These are phyloP conservation scores for Podospora comata DNA, from an alignment of 495 filamentous ascomycete genomes.

Conservation along the genomic window DNA sequence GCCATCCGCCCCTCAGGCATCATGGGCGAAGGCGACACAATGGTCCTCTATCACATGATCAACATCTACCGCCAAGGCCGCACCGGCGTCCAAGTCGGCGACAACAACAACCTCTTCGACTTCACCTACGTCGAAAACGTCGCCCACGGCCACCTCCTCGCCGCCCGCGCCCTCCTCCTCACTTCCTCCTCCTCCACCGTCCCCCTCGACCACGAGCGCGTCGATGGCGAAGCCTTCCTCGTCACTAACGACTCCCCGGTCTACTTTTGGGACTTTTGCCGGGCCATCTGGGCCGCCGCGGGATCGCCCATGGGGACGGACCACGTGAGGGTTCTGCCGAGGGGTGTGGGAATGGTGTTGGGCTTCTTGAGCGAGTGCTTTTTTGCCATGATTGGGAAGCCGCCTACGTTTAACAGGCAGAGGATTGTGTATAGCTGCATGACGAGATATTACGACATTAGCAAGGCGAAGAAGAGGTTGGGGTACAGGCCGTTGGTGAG, in stretches of 20 bases:
- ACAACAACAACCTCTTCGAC: conserved; percentile 85
- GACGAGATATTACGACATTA: conserved; percentile 79
- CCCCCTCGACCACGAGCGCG: conserved; percentile 69
- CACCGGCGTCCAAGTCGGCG: conserved; percentile 78
- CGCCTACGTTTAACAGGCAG: conserved; percentile 69
- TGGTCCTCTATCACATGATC: conserved; percentile 60
- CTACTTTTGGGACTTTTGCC: conserved; percentile 94
- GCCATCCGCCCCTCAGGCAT: conserved; percentile 86
- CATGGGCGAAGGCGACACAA: conserved; percentile 82
- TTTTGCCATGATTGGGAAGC: conserved; percentile 64
- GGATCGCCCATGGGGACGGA: conserved; percentile 61
- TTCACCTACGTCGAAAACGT: conserved; percentile 80
- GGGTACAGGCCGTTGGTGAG: conserved; percentile 73
- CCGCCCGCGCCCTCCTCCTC: conserved; percentile 66
- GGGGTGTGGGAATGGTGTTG: conserved; percentile 59
- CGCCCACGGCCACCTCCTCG: conserved; percentile 70
- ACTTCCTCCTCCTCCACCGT: conserved; percentile 52
- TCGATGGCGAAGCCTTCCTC: conserved; percentile 93
- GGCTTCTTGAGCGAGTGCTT: conserved; percentile 68
- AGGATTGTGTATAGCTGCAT: conserved; percentile 75
- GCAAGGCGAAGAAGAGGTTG: conserved; percentile 77
- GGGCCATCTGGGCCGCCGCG: conserved; percentile 72
- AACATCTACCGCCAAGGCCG: conserved; percentile 61
- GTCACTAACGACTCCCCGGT: conserved; percentile 89
- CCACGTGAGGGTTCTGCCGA: conserved; percentile 66